Conservation (phyloP, 176 grass and related monocot genomes). For the Oryza meyeriana region DNA sequence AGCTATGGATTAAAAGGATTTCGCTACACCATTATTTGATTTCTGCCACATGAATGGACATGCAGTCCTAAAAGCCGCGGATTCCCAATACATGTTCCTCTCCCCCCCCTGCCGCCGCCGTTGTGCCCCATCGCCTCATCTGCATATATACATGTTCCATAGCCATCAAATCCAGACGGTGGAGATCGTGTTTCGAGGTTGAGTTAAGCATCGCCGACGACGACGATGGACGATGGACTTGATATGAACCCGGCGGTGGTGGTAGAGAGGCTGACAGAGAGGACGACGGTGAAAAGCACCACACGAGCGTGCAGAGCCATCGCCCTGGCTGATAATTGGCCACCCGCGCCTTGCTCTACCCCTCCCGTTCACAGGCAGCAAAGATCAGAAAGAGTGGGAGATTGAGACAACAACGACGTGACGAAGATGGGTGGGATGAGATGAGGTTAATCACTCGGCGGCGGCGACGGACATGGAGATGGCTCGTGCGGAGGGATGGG, state of each 20-base stretch:
- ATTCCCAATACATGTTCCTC: slow-evolving; percentile 49
- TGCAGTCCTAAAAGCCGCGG: too few relatives aligned
- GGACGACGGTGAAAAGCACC: background rate
- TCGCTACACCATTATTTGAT: too few relatives aligned
- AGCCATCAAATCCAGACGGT: background rate
- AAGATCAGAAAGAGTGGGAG: background rate
- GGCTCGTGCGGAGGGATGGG: background rate
- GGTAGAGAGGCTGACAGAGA: background rate
- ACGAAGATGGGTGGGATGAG: background rate
- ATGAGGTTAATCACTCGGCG: background rate
- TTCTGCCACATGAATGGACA: too few relatives aligned
- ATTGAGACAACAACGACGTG: background rate
- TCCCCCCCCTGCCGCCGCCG: background rate
- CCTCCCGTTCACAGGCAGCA: background rate
- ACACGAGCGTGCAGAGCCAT: slow-evolving; percentile 28
- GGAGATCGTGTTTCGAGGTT: background rate
- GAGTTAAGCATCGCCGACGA: background rate
- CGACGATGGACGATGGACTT: slow-evolving; percentile 21
- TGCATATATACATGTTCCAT: background rate
- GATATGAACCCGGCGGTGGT: slow-evolving; percentile 35
- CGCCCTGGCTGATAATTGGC: background rate
- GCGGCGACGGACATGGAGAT: background rate
- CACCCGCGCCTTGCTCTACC: background rate
- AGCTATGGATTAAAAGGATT: too few relatives aligned
- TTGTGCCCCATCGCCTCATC: slow-evolving; percentile 25